Conservation (phyloP, 495 filamentous ascomycete genomes). For the Talaromyces trachyspermus region DNA sequence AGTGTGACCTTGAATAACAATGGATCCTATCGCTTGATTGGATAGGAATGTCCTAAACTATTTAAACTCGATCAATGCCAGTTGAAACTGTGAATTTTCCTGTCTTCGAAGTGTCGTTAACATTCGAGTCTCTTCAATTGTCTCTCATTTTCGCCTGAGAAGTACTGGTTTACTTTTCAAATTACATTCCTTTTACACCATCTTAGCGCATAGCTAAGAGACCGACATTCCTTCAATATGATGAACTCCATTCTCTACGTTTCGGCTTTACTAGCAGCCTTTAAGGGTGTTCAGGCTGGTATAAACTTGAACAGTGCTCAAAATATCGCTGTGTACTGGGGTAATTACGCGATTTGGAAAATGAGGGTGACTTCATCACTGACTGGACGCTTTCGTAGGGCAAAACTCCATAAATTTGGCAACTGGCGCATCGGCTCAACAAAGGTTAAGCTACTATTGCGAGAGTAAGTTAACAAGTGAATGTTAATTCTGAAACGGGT, state of each 20-base stretch:
- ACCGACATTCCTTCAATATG: slow-evolving; percentile 5
- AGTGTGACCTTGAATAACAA: slow-evolving; percentile 5
- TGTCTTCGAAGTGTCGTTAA: neutral
- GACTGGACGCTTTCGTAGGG: neutral
- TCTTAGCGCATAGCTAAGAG: neutral
- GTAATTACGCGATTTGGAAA: slow-evolving; percentile 37
- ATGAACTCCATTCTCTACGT: slow-evolving; percentile 3
- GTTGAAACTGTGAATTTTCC: neutral
- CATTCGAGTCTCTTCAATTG: neutral
- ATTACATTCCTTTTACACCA: neutral
- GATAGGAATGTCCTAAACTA: neutral
- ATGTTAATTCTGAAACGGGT: neutral
- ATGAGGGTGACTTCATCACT: neutral
- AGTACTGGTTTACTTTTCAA: slow-evolving; percentile 8
- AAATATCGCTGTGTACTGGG: slow-evolving; percentile 60
- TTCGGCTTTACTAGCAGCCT: slow-evolving; percentile 3
- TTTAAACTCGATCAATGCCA: neutral
- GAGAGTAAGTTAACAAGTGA: slow-evolving; percentile 4
- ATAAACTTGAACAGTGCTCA: slow-evolving; percentile 35
- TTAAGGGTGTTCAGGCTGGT: slow-evolving; percentile 25
- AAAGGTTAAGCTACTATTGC: slow-evolving; percentile 32
- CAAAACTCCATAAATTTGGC: slow-evolving; percentile 8
- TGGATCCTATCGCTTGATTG: neutral
- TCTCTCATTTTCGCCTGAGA: slow-evolving; percentile 4
- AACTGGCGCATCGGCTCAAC: slow-evolving; percentile 26